Evolutionary conservation across 2,329 filamentous ascomycete genomes (phyloP).

Genomic region (Pseudopyricularia javanii): DNA sequence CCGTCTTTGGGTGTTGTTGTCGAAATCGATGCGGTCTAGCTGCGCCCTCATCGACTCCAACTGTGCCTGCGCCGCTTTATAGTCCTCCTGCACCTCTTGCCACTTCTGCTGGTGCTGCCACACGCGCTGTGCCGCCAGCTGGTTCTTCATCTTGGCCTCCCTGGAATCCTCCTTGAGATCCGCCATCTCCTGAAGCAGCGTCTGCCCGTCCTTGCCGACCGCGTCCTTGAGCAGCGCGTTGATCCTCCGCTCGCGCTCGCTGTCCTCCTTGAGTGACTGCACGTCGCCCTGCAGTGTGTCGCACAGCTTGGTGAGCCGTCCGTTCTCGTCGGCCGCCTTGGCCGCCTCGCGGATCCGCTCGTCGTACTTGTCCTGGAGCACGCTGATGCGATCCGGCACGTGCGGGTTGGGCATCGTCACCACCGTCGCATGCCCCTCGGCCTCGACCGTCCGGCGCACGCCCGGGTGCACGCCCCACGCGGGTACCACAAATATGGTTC

Average conservation of each 20-base stretch:
- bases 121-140: not conserved
- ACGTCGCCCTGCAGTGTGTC: conserved; percentile 3
- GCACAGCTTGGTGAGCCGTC: conserved; percentile 2
- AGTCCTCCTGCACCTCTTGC: not conserved
- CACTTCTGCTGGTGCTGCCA: not conserved
- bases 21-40: not conserved
- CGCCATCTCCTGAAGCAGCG: not conserved
- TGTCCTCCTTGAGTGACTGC: conserved; percentile 2
- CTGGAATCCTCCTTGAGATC: not conserved
- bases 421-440: conserved; percentile 30
- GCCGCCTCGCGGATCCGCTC: not conserved
- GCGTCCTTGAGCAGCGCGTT: conserved; percentile 8
- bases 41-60: not conserved
- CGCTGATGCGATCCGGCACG: conserved; percentile 19
- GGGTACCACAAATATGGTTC: conserved; percentile 41
- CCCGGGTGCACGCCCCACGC: conserved; percentile 33
- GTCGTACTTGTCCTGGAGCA: conserved; percentile 15
- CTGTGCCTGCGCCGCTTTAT: not conserved
- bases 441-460: conserved; percentile 25
- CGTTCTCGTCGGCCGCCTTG: conserved; percentile 3
- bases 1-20: not conserved
- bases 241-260: conserved; percentile 6
- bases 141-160: not conserved
- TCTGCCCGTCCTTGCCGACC: not conserved
- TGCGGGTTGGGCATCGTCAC: conserved; percentile 13